Evolutionary conservation across 306 rosid species (phyloP).

Genomic region (Morella rubra): DNA sequence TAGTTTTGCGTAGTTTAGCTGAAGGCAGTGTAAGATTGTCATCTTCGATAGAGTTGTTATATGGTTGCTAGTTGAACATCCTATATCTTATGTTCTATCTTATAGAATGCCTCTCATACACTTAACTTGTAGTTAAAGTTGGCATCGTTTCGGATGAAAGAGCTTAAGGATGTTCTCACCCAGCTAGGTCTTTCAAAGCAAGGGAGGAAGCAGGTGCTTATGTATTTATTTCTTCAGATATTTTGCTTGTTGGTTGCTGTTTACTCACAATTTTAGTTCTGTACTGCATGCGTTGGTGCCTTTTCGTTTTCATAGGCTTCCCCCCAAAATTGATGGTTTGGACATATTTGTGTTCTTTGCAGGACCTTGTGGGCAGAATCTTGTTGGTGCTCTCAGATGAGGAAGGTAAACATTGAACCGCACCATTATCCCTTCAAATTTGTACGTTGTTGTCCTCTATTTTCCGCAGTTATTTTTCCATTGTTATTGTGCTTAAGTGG

Average conservation of each 20-base stretch:
- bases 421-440: slow-evolving; percentile 3
- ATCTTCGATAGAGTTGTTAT: background rate
- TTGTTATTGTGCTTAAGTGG: background rate
- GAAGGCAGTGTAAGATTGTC: background rate
- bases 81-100: background rate
- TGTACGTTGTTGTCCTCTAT: background rate
- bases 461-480: background rate
- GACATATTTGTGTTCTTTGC: background rate
- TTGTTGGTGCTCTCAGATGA: background rate
- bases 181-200: slow-evolving; percentile 48
- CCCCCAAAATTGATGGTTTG: background rate
- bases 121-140: slow-evolving; percentile 63
- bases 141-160: slow-evolving; percentile 79
- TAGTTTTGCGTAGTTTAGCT: background rate
- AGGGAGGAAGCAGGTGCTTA: slow-evolving; percentile 11
- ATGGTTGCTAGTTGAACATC: background rate
- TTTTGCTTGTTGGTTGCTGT: background rate
- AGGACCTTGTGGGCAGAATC: slow-evolving; percentile 12
- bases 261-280: background rate
- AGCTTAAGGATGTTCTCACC: slow-evolving; percentile 91
- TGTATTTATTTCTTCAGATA: background rate
- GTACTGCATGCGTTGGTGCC: background rate
- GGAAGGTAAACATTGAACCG: background rate
- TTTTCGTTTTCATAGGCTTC: slow-evolving; percentile 1
- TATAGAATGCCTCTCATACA: background rate